These are phyloP conservation scores for Aotearoamyces nothofagi DNA, from an alignment of 2,329 filamentous ascomycete species.

Conservation along the genomic window DNA sequence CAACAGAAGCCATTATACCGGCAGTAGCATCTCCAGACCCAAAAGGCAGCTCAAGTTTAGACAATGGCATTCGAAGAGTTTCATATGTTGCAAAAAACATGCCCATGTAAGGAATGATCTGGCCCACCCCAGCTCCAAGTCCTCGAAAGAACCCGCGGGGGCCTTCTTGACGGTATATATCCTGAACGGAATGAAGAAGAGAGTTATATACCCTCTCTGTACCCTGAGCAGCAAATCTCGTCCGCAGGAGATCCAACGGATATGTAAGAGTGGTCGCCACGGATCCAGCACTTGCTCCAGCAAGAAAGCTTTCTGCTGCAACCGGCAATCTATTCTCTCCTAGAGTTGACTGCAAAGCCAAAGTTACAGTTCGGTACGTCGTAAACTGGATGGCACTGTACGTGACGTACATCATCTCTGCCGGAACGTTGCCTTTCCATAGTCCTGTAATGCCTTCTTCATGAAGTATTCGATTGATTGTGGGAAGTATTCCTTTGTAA, in stretches of 20 bases:
- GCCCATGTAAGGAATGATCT: slow-evolving; percentile 95
- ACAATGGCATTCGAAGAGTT: slow-evolving; percentile 46
- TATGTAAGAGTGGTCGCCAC: slow-evolving; percentile 75
- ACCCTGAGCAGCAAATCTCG: slow-evolving; percentile 92
- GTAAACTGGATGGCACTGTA: slow-evolving; percentile 88
- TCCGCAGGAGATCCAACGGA: slow-evolving; percentile 82
- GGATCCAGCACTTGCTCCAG: slow-evolving; percentile 71
- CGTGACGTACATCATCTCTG: slow-evolving; percentile 83
- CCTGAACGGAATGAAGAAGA: slow-evolving; percentile 49
- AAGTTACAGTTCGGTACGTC: slow-evolving; percentile 62
- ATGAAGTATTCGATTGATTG: slow-evolving; percentile 58
- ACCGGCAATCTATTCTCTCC: slow-evolving; percentile 36
- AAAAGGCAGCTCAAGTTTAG: slow-evolving; percentile 41
- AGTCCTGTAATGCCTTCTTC: slow-evolving; percentile 75
- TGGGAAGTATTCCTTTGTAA: slow-evolving; percentile 66
- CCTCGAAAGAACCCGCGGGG: slow-evolving; percentile 74
- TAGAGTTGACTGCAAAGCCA: slow-evolving; percentile 36
- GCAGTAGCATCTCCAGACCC: slow-evolving; percentile 74
- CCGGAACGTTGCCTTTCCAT: slow-evolving; percentile 97
- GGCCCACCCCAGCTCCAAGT: slow-evolving; percentile 61
- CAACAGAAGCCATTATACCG: slow-evolving; percentile 62
- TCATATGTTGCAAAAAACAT: slow-evolving; percentile 91
- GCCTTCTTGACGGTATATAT: slow-evolving; percentile 68
- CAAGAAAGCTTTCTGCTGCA: slow-evolving; percentile 63
- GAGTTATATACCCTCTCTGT: slow-evolving; percentile 63